Conservation (phyloP, 164 flowering plant genomes). For the Saururus chinensis region DNA sequence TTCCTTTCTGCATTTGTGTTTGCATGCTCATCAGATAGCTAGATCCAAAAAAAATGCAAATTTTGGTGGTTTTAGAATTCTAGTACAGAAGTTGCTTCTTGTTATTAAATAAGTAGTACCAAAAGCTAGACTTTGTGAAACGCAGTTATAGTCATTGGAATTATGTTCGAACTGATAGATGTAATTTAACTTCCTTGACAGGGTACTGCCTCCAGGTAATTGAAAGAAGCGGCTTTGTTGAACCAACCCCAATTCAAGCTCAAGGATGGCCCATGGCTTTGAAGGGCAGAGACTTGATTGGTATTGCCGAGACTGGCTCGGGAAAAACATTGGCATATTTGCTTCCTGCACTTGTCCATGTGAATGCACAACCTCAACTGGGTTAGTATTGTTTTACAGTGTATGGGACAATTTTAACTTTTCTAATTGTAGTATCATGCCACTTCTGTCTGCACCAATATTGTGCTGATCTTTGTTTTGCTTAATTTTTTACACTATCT, state of each 20-base stretch:
- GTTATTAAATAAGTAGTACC: too few species aligned
- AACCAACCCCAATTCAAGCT: constrained; percentile 96
- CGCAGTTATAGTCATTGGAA: too few species aligned
- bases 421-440: not conserved
- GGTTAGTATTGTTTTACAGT: constrained; percentile 31
- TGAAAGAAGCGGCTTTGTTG: constrained; percentile 70
- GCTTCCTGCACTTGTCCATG: constrained; percentile 85
- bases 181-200: constrained; percentile 14
- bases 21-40: too few species aligned
- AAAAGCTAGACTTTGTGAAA: too few species aligned
- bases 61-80: too few species aligned
- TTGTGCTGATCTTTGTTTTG: not conserved
- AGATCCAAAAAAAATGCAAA: too few species aligned
- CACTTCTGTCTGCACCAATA: not conserved
- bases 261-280: constrained; percentile 99
- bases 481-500: not conserved
- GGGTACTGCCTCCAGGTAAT: constrained; percentile 80
- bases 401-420: not conserved
- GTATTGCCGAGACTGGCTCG: constrained; percentile 99
- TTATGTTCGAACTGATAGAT: constrained; percentile 2
- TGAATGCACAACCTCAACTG: constrained; percentile 82
- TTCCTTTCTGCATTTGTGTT: not conserved
- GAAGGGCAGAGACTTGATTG: constrained; percentile 89
- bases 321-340: constrained; percentile 94
- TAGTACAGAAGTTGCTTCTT: too few species aligned